phyloP scores from a whole-genome alignment of 371 early-diverging fungal genomes.

The Capillidium rhysosporum region DNA sequence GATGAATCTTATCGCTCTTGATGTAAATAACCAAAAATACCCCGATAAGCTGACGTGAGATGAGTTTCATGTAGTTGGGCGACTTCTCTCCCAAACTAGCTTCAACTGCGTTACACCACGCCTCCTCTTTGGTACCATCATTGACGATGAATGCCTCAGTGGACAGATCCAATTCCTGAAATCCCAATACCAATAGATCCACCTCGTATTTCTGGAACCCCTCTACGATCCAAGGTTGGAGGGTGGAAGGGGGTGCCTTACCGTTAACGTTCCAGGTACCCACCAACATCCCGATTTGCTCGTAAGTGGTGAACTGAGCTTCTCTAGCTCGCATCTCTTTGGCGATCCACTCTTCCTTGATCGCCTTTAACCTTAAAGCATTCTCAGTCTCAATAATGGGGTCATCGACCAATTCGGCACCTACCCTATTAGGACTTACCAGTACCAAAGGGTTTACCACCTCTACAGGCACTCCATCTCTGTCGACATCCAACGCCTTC shows the following conservation, averaged over 20 bases:
- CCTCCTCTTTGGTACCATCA: slow-evolving; percentile 50
- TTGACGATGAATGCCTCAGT: slow-evolving; percentile 65
- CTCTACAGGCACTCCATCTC: background rate
- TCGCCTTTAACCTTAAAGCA: slow-evolving; percentile 13
- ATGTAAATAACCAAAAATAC: slow-evolving; percentile 65
- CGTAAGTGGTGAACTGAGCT: slow-evolving; percentile 25
- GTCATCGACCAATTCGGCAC: background rate
- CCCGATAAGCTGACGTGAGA: slow-evolving; percentile 64
- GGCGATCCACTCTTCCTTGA: slow-evolving; percentile 38
- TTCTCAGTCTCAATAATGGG: slow-evolving; percentile 1
- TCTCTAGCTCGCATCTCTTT: slow-evolving; percentile 28
- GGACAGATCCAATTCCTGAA: slow-evolving; percentile 77
- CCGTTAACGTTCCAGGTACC: slow-evolving; percentile 92
- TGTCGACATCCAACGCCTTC: background rate
- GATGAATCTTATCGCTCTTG: slow-evolving; percentile 21
- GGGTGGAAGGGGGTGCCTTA: slow-evolving; percentile 25
- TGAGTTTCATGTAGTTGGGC: slow-evolving; percentile 29
- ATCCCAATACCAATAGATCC: slow-evolving; percentile 58
- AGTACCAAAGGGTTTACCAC: background rate
- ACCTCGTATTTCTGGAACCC: slow-evolving; percentile 22
- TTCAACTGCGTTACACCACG: slow-evolving; percentile 60
- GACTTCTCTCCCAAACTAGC: slow-evolving; percentile 26
- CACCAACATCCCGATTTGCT: slow-evolving; percentile 36
- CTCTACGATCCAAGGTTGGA: slow-evolving; percentile 38
- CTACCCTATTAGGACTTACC: background rate